Conservation (phyloP, 1,284 basidiomycete genomes). For the Apiotrichum montevideense region DNA sequence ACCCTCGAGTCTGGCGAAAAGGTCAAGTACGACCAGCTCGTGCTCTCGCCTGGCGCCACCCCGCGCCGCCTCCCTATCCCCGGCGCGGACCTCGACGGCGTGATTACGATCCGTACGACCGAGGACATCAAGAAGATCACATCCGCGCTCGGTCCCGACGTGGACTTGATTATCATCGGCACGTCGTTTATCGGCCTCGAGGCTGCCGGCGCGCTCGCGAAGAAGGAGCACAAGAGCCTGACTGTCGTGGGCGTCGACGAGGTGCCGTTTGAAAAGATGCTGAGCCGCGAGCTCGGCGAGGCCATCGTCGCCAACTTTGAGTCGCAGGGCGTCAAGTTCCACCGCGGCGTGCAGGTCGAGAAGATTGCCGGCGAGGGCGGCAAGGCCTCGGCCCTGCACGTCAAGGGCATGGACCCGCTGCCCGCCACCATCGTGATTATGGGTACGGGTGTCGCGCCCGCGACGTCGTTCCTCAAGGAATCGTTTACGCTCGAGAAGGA, state of each 20-base stretch:
- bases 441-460: conserved; percentile 83
- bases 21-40: conserved; percentile 63
- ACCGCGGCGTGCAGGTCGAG: conserved; percentile 68
- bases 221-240: conserved; percentile 60
- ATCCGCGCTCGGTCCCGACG: conserved; percentile 55
- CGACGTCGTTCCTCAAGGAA: conserved; percentile 71
- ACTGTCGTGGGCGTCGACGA: conserved; percentile 80
- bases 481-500: conserved; percentile 65
- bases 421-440: conserved; percentile 76
- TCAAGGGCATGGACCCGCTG: conserved; percentile 62
- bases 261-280: conserved; percentile 70
- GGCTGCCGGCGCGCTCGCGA: conserved; percentile 66
- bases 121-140: conserved; percentile 71
- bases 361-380: conserved; percentile 55
- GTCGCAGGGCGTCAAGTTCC: conserved; percentile 74
- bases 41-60: conserved; percentile 64
- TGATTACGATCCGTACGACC: conserved; percentile 68
- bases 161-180: conserved; percentile 76
- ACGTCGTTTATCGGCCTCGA: conserved; percentile 94
- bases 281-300: conserved; percentile 74
- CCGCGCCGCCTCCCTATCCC: conserved; percentile 65
- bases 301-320: conserved; percentile 77
- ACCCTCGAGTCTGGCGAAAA: conserved; percentile 52
- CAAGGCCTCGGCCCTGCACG: conserved; percentile 50
- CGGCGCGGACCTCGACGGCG: conserved; percentile 68